Percentiles rank a stretch among this genome's conserved stretches.
These are phyloP conservation scores for Trypanosoma melophagium DNA, from an alignment of 208 protist species.

Conservation along the genomic window DNA sequence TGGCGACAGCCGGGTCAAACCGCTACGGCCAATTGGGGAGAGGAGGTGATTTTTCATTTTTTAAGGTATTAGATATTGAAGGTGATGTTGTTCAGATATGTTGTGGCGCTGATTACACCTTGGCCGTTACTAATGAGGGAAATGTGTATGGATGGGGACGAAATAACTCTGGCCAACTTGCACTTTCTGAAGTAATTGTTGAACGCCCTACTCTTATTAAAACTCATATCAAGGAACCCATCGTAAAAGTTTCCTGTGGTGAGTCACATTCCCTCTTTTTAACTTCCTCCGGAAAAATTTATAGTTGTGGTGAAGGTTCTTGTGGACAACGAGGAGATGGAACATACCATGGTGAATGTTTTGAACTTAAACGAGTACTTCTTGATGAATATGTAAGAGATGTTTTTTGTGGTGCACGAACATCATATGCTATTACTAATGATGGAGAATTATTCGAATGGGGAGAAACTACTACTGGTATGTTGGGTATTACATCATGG, in stretches of 20 bases:
- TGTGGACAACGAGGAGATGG: conserved; percentile 31
- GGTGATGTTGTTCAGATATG: conserved; percentile 23
- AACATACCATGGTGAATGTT: conserved; percentile 16
- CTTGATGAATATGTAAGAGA: conserved; percentile 19
- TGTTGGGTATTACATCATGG: conserved; percentile 9
- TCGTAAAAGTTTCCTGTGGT: conserved; percentile 25
- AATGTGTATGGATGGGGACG: conserved; percentile 22
- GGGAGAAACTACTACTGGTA: conserved; percentile 29
- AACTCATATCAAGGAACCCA: conserved; percentile 1
- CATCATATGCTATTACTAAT: conserved; percentile 23
- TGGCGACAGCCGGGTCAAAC: conserved; percentile 23
- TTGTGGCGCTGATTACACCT: conserved; percentile 16
- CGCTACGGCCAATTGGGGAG: conserved; percentile 22
- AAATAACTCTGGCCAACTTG: conserved; percentile 23
- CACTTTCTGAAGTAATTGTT: conserved; percentile 9
- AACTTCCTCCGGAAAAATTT: conserved; percentile 25
- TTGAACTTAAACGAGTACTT: conserved; percentile 12
- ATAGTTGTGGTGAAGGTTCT: conserved; percentile 23
- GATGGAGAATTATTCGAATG: conserved; percentile 23
- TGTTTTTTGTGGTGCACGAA: conserved; percentile 30
- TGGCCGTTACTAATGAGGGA: conserved; percentile 23
- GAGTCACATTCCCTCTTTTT: conserved; percentile 25
- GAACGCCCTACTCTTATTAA: conserved; percentile 10
- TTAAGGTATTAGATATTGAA: conserved; percentile 20
- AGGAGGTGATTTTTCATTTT: conserved; percentile 18